These are phyloP conservation scores for Cytauxzoon felis DNA, from an alignment of 169 alveolate genomes.

Conservation along the genomic window DNA sequence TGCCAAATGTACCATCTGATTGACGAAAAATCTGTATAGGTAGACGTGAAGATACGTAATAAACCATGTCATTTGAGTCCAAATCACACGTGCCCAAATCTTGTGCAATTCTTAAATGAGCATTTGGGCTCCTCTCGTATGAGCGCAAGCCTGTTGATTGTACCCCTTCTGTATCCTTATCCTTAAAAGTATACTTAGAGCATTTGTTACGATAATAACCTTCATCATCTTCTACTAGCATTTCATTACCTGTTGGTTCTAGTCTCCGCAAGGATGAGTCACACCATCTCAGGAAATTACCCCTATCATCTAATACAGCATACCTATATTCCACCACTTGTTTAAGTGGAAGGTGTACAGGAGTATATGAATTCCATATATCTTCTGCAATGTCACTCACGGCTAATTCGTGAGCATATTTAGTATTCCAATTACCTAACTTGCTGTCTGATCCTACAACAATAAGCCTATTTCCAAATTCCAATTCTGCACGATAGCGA, in stretches of 20 bases:
- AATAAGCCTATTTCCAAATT: constrained; percentile 43
- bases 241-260: constrained; percentile 62
- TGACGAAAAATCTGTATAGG: constrained; percentile 49
- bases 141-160: too few species aligned
- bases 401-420: constrained; percentile 12
- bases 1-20: constrained; percentile 48
- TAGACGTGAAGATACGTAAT: constrained; percentile 52
- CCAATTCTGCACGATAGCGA: constrained; percentile 40
- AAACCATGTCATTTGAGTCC: constrained; percentile 32
- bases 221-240: constrained; percentile 64
- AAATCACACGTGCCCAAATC: constrained; percentile 5
- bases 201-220: constrained; percentile 50
- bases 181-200: constrained; percentile 20
- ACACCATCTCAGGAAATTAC: constrained; percentile 50
- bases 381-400: constrained; percentile 32
- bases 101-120: neutral
- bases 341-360: constrained; percentile 56
- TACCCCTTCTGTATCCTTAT: too few species aligned
- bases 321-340: constrained; percentile 41
- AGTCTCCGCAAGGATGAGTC: constrained; percentile 29
- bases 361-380: constrained; percentile 55
- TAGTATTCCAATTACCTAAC: constrained; percentile 53
- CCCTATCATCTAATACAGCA: constrained; percentile 52
- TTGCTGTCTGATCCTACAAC: constrained; percentile 49
- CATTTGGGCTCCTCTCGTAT: too few species aligned